Percentiles rank a stretch among this genome's conserved stretches.
Evolutionary conservation across 768 basidiomycete species (phyloP).

Genomic region (Gymnopilus junonius): DNA sequence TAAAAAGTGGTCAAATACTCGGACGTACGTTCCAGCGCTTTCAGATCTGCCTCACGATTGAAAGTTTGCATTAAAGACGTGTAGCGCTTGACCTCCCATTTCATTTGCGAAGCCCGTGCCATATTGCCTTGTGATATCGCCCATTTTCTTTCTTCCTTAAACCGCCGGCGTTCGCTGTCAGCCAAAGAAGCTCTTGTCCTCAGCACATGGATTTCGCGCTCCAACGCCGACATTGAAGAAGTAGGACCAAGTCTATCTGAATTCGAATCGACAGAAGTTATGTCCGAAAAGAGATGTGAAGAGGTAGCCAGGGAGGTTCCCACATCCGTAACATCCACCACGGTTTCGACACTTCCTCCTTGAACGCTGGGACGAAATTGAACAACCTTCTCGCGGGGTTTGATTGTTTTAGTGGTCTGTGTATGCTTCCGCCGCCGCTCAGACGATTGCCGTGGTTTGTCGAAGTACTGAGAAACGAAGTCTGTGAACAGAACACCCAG

Average conservation of each 20-base stretch:
- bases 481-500: slow-evolving; percentile 76
- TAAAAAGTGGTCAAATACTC: background rate
- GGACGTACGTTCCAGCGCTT: slow-evolving; percentile 63
- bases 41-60: slow-evolving; percentile 74
- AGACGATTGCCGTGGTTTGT: slow-evolving; percentile 44
- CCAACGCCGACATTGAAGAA: slow-evolving; percentile 61
- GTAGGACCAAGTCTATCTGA: slow-evolving; percentile 68
- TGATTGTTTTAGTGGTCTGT: slow-evolving; percentile 27
- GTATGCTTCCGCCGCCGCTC: slow-evolving; percentile 37
- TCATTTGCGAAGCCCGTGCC: slow-evolving; percentile 77
- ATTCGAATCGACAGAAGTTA: slow-evolving; percentile 72
- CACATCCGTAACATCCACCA: slow-evolving; percentile 30
- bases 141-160: slow-evolving; percentile 89
- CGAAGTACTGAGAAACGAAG: slow-evolving; percentile 67
- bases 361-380: slow-evolving; percentile 51
- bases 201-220: slow-evolving; percentile 76
- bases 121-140: slow-evolving; percentile 78
- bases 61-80: slow-evolving; percentile 82
- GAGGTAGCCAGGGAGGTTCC: slow-evolving; percentile 21
- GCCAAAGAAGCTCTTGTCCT: slow-evolving; percentile 80
- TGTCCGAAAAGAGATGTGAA: slow-evolving; percentile 48
- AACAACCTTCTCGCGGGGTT: slow-evolving; percentile 42
- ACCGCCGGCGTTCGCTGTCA: slow-evolving; percentile 80
- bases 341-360: slow-evolving; percentile 36
- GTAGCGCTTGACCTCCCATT: slow-evolving; percentile 84